A percentile compares a stretch with the other conserved stretches of the same genome.
These are phyloP conservation scores for Cadophora luteo-olivacea DNA, from an alignment of 2,329 filamentous ascomycete genomes.

Conservation along the genomic window DNA sequence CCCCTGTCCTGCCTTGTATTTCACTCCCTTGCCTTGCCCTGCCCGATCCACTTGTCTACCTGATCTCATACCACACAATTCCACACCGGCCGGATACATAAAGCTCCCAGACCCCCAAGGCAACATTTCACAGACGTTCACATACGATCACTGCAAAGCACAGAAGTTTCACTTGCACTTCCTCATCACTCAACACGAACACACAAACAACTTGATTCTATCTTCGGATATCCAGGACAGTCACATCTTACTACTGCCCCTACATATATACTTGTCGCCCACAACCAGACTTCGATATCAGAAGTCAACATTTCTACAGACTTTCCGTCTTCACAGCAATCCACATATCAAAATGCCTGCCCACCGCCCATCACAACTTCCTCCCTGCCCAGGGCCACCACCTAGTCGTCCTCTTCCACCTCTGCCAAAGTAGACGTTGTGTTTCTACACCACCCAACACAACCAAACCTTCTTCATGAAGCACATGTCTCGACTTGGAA, in stretches of 20 bases:
- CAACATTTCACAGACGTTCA: slow-evolving; percentile 23
- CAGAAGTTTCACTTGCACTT: slow-evolving; percentile 23
- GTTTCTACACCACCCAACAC: background rate
- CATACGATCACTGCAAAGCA: slow-evolving; percentile 16
- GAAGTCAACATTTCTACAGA: slow-evolving; percentile 6
- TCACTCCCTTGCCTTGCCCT: background rate
- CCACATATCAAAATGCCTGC: slow-evolving; percentile 55
- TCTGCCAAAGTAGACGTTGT: slow-evolving; percentile 60
- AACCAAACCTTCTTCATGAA: slow-evolving; percentile 6
- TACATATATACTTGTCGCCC: slow-evolving; percentile 25
- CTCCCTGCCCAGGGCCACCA: slow-evolving; percentile 71
- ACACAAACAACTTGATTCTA: slow-evolving; percentile 25
- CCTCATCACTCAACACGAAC: slow-evolving; percentile 10
- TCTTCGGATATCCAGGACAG: slow-evolving; percentile 19
- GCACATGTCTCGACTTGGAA: background rate
- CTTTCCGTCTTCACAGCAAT: slow-evolving; percentile 1
- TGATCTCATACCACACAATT: slow-evolving; percentile 1
- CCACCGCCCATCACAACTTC: slow-evolving; percentile 66
- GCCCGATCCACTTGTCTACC: background rate
- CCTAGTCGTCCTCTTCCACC: slow-evolving; percentile 69
- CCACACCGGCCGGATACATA: slow-evolving; percentile 38
- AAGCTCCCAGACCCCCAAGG: slow-evolving; percentile 33
- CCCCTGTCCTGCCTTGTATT: background rate
- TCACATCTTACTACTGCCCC: slow-evolving; percentile 9
- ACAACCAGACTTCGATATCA: slow-evolving; percentile 16